Conservation (phyloP, 768 basidiomycete genomes). For the Galerina marginata region DNA sequence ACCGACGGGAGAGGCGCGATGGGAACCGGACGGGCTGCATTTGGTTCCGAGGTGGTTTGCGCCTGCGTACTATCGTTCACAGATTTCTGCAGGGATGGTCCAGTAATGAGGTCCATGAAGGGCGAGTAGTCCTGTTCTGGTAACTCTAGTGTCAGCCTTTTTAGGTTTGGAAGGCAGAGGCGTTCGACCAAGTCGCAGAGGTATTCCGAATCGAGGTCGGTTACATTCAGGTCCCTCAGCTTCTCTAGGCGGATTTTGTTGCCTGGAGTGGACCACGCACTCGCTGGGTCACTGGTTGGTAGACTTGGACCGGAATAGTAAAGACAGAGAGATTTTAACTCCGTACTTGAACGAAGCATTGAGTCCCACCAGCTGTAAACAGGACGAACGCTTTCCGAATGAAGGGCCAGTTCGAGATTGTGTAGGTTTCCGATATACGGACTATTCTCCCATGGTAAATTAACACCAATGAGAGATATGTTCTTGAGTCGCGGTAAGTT, state of each 20-base stretch:
- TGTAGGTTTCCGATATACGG: constrained; percentile 55
- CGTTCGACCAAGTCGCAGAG: constrained; percentile 51
- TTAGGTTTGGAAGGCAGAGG: constrained; percentile 50
- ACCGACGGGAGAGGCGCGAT: constrained; percentile 35
- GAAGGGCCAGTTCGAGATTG: constrained; percentile 62
- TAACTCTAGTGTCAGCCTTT: constrained; percentile 52
- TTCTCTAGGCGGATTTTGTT: constrained; percentile 41
- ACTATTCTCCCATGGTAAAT: constrained; percentile 60
- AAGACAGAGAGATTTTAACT: constrained; percentile 51
- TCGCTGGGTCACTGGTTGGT: constrained; percentile 37
- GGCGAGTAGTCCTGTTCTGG: constrained; percentile 60
- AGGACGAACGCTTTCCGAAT: constrained; percentile 62
- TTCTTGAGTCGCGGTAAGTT: constrained; percentile 55
- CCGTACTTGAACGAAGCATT: constrained; percentile 56
- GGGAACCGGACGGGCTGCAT: constrained; percentile 9
- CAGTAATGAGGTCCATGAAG: constrained; percentile 46
- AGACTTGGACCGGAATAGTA: constrained; percentile 63
- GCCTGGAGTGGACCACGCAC: constrained; percentile 38
- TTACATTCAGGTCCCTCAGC: constrained; percentile 53
- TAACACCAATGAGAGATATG: constrained; percentile 68
- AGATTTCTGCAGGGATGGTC: constrained; percentile 9
- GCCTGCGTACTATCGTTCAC: neutral
- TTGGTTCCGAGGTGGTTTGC: constrained; percentile 37
- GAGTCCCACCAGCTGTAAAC: constrained; percentile 57
- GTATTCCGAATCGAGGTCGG: constrained; percentile 62